Conservation (phyloP, 768 basidiomycete genomes). For the Pisolithus orientalis region DNA sequence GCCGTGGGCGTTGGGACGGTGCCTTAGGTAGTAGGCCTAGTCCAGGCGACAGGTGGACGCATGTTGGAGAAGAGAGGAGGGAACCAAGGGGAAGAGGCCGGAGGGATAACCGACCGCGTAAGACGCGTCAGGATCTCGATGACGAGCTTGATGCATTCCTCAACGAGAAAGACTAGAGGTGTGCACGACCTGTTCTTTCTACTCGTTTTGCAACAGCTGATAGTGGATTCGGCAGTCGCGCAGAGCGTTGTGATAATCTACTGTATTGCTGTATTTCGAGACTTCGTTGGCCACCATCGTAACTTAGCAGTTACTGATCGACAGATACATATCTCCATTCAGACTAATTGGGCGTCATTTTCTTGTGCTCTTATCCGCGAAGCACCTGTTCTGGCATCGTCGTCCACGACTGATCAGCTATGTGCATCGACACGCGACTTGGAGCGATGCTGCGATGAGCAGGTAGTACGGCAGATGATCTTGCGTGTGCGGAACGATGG, state of each 20-base stretch:
- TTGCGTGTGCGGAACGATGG: no score
- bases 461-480: no score
- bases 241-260: background rate
- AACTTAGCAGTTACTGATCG: background rate
- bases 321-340: background rate
- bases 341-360: background rate
- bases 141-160: conserved; percentile 79
- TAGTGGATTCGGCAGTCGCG: background rate
- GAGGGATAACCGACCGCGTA: conserved; percentile 37
- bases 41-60: conserved; percentile 12
- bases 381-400: background rate
- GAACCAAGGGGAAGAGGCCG: conserved; percentile 30
- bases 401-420: no score
- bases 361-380: background rate
- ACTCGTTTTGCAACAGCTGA: background rate
- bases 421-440: no score
- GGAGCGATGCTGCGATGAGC: no score
- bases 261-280: background rate
- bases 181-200: background rate
- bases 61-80: conserved; percentile 18
- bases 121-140: conserved; percentile 73
- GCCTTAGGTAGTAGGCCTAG: conserved; percentile 12
- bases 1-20: conserved; percentile 31
- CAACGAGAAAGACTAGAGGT: conserved; percentile 38
- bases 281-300: background rate